Evolutionary conservation across 495 filamentous ascomycete genomes (phyloP).

Genomic region (Pseudoneurospora amorphoporcata): DNA sequence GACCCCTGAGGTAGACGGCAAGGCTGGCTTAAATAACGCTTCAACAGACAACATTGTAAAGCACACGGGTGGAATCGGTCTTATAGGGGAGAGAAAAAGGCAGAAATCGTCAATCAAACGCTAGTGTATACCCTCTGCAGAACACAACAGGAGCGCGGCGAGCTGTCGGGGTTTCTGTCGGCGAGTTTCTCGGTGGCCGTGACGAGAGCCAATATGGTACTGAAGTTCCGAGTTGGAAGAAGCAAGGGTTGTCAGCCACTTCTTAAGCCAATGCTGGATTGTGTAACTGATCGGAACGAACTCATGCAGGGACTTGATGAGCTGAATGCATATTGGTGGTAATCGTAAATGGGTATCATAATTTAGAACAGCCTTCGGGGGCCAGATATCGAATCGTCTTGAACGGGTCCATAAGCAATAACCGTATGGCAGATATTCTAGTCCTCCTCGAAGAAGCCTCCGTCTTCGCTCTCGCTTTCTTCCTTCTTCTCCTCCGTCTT

Average conservation of each 20-base stretch:
- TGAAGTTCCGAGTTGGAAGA: background rate
- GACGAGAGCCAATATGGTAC: background rate
- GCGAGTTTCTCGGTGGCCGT: background rate
- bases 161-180: background rate
- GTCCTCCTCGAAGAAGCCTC: slow-evolving; percentile 26
- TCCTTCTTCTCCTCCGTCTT: slow-evolving; percentile 1
- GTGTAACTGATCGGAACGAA: background rate
- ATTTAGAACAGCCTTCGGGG: background rate
- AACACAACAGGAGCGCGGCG: background rate
- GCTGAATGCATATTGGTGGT: background rate
- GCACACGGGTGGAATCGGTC: background rate
- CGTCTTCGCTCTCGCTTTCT: slow-evolving; percentile 14
- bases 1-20: background rate
- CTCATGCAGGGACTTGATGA: background rate
- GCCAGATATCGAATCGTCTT: background rate
- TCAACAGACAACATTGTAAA: background rate
- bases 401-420: background rate
- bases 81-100: background rate
- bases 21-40: background rate
- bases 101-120: background rate
- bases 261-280: background rate
- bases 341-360: slow-evolving; percentile 12
- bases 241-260: background rate
- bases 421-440: background rate
- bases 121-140: background rate